A percentile compares a stretch with the other conserved stretches of the same genome.
These are phyloP conservation scores for Eucalyptus erythrocorys DNA, from an alignment of 345 rosid species.

Conservation along the genomic window DNA sequence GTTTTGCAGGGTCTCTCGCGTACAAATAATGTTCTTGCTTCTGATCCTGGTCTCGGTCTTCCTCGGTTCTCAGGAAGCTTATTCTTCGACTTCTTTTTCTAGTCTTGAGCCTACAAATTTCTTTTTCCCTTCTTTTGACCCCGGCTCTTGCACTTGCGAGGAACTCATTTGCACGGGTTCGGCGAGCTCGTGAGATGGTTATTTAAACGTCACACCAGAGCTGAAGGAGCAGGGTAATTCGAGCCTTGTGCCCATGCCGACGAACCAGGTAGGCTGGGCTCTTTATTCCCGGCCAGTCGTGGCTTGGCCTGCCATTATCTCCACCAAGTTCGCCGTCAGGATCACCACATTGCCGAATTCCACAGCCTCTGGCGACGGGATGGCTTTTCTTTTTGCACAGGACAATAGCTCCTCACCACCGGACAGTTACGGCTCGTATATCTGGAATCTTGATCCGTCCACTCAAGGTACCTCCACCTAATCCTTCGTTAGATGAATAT, in stretches of 20 bases:
- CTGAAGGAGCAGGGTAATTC: neutral
- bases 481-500: neutral
- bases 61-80: neutral
- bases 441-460: constrained; percentile 16
- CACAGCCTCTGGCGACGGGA: constrained; percentile 6
- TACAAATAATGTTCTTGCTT: neutral
- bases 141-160: constrained; percentile 1
- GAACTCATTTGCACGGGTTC: constrained; percentile 15
- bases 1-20: neutral
- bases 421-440: constrained; percentile 11
- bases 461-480: constrained; percentile 5
- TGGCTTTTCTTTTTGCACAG: constrained; percentile 18
- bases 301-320: constrained; percentile 22
- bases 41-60: neutral
- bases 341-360: constrained; percentile 7
- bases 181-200: neutral
- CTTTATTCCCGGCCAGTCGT: constrained; percentile 2
- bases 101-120: neutral
- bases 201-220: constrained; percentile 11
- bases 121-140: constrained; percentile 3
- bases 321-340: constrained; percentile 18
- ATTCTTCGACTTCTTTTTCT: neutral
- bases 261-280: constrained; percentile 8
- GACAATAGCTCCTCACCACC: constrained; percentile 11
- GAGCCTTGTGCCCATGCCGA: neutral